Conservation (phyloP, 331 rosid species). For the Rhamnella rubrinervis region DNA sequence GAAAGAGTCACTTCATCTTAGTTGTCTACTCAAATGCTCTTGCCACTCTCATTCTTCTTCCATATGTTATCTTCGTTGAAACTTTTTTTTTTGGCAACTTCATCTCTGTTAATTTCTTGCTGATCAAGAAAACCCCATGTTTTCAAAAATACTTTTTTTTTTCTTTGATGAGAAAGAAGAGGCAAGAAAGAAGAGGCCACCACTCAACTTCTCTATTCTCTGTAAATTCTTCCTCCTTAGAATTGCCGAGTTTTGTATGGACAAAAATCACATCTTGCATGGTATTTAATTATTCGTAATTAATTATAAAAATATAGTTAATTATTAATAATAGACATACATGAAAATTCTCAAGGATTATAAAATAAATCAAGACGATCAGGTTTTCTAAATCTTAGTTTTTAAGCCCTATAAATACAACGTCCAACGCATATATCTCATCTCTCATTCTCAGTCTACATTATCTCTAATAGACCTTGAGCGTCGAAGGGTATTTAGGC, state of each 20-base stretch:
- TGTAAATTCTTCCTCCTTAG: conserved; percentile 63
- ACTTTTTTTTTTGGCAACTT: conserved; percentile 23
- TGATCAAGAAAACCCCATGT: background rate
- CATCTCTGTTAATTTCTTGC: background rate
- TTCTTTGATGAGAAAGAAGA: conserved; percentile 25
- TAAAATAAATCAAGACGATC: too few relatives aligned
- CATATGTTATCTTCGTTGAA: conserved; percentile 45
- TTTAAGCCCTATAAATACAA: too few relatives aligned
- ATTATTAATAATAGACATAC: too few relatives aligned
- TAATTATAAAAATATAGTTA: too few relatives aligned
- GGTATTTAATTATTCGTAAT: too few relatives aligned
- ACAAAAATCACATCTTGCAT: too few relatives aligned
- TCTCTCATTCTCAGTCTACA: too few relatives aligned
- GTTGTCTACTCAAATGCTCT: conserved; percentile 70
- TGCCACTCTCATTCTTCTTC: conserved; percentile 53
- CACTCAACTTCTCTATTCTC: conserved; percentile 52
- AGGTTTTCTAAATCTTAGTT: too few relatives aligned
- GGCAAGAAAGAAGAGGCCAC: conserved; percentile 39
- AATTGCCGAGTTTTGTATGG: conserved; percentile 67
- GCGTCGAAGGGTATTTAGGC: too few relatives aligned
- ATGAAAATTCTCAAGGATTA: too few relatives aligned
- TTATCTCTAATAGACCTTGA: too few relatives aligned
- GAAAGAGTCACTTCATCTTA: conserved; percentile 61
- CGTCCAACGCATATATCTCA: too few relatives aligned
- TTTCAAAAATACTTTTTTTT: background rate